phyloP scores from a whole-genome alignment of 2,329 filamentous ascomycete species.

The Phyllosticta ampelicida region DNA sequence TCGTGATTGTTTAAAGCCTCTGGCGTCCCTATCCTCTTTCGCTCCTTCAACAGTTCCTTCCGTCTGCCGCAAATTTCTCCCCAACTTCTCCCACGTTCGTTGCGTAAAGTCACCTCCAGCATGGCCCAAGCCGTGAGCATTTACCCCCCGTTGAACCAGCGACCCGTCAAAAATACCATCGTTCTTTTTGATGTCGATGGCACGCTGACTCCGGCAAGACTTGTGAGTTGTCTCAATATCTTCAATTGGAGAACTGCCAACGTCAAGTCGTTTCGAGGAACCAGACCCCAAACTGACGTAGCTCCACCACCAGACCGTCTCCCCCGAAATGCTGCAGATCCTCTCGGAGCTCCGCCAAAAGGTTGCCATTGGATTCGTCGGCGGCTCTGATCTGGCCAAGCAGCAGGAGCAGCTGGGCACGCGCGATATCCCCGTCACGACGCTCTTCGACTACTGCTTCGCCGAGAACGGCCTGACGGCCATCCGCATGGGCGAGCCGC shows the following conservation, averaged over 20 bases:
- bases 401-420: conserved; percentile 92
- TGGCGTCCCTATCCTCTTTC: not conserved
- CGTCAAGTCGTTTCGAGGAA: not conserved
- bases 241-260: not conserved
- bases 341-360: conserved; percentile 75
- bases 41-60: not conserved
- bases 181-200: conserved; percentile 93
- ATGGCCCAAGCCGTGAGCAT: conserved; percentile 34
- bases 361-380: conserved; percentile 82
- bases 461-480: conserved; percentile 92
- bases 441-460: conserved; percentile 96
- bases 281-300: not conserved
- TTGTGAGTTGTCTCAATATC: conserved; percentile 41
- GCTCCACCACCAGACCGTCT: conserved; percentile 45
- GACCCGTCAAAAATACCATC: conserved; percentile 86
- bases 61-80: not conserved
- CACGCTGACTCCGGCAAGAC: conserved; percentile 74
- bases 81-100: not conserved
- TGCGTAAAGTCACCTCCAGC: not conserved
- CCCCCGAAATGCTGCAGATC: conserved; percentile 71
- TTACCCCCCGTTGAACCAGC: conserved; percentile 68
- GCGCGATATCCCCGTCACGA: conserved; percentile 56
- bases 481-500: conserved; percentile 66
- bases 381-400: conserved; percentile 83
- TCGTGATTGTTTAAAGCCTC: not conserved